phyloP scores from a whole-genome alignment of 768 basidiomycete species.

The Hygrocybe punicea region DNA sequence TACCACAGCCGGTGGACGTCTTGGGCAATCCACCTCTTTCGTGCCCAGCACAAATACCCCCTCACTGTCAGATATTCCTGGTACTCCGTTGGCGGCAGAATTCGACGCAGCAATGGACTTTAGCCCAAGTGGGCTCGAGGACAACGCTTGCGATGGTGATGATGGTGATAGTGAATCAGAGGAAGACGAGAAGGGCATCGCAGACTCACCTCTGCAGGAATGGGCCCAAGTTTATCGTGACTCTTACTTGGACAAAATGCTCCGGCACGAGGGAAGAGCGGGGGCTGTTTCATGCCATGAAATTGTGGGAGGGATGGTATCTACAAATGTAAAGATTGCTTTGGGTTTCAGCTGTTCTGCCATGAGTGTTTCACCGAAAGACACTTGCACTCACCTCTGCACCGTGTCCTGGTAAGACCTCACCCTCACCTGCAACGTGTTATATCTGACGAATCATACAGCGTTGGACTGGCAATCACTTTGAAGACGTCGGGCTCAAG shows the following conservation, averaged over 20 bases:
- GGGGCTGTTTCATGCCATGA: background rate
- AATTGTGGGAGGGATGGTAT: background rate
- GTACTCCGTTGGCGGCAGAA: background rate
- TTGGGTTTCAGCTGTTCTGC: background rate
- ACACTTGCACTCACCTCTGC: conserved; percentile 3
- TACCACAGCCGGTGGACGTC: background rate
- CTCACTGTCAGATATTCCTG: background rate
- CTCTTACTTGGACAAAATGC: conserved; percentile 2
- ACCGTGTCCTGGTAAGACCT: conserved; percentile 3
- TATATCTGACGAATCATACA: background rate
- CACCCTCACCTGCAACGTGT: background rate
- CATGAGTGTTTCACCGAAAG: background rate
- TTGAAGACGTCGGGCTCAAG: background rate
- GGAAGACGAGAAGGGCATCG: background rate
- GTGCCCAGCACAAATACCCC: background rate
- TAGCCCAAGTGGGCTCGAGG: background rate
- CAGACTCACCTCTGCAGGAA: background rate
- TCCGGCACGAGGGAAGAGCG: conserved; percentile 1
- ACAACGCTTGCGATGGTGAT: background rate
- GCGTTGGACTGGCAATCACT: conserved; percentile 4
- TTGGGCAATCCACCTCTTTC: background rate
- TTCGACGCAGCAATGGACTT: background rate
- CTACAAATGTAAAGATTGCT: conserved; percentile 8
- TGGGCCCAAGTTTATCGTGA: background rate
- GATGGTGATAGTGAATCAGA: background rate